These are phyloP conservation scores for Arctium minus DNA, from an alignment of 129 eudicot genomes.

Conservation along the genomic window DNA sequence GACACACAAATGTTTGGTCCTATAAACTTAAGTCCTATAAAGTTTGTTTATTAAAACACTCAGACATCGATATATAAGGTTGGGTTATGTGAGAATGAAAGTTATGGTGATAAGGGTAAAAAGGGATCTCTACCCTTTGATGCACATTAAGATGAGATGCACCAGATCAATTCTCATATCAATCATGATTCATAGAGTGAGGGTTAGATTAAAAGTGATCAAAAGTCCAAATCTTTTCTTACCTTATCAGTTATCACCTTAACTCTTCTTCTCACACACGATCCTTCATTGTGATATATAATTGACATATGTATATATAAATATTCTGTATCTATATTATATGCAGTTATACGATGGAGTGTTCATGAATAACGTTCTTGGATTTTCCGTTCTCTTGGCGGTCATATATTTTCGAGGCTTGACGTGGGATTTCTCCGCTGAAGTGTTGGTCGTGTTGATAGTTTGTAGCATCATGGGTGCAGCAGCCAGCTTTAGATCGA, in stretches of 20 bases:
- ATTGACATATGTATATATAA: neutral
- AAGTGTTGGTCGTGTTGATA: slow-evolving; percentile 51
- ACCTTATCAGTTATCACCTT: too few relatives aligned
- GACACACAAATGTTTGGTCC: neutral
- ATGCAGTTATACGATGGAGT: slow-evolving; percentile 75
- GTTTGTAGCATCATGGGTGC: slow-evolving; percentile 50
- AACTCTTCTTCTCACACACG: too few relatives aligned
- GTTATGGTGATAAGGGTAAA: too few relatives aligned
- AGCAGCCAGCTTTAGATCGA: slow-evolving; percentile 52
- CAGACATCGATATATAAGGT: neutral
- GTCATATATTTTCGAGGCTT: slow-evolving; percentile 55
- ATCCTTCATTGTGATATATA: too few relatives aligned
- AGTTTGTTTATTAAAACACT: too few relatives aligned
- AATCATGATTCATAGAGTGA: too few relatives aligned
- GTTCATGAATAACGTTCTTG: slow-evolving; percentile 81
- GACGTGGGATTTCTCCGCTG: slow-evolving; percentile 66
- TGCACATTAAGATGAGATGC: too few relatives aligned
- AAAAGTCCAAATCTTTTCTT: too few relatives aligned
- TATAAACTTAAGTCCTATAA: neutral
- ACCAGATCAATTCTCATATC: too few relatives aligned
- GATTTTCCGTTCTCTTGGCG: slow-evolving; percentile 66
- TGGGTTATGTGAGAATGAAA: too few relatives aligned
- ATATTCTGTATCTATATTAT: neutral
- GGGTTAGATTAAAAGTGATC: too few relatives aligned
- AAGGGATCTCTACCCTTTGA: too few relatives aligned